Base-by-base conservation (phyloP, 2,329 filamentous ascomycete genomes). In the Sporothrix brasiliensis region DNA sequence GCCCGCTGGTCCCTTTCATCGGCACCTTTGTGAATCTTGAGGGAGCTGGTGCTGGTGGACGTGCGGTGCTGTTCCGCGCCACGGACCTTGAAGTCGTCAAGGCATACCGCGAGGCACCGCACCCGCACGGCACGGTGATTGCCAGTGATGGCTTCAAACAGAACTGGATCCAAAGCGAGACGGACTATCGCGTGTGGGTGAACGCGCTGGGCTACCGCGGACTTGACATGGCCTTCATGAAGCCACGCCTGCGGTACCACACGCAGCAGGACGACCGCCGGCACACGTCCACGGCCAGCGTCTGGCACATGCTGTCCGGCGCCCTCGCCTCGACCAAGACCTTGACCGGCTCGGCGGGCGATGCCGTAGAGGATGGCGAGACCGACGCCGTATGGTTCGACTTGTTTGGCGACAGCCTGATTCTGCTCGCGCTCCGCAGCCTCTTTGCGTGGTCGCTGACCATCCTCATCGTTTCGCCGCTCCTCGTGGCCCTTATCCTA, bases 241-340 rank as follows among this genome's bases (percentile, higher is more conserved):
- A 89, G 74, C 94, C 94, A 1, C 87, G 95, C 68, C 87, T 93
- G 24, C 85, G 92, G 70, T 99, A 99, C 76, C 95, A 99, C 78
- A 98, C 94, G 0, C 87, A 92, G 72, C 89, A 97, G 77, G 95
- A 99, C 78, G 92, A 97, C 77, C 85, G 89, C 2, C 88, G 87
- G 52, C 93, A 97, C 79, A 91, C 93, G 0, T 91, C 88, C n/a
- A 79, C 80, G 71, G 81, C 82, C 61, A 89, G 87, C 73, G 80
- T 98, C 24, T 98, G 94, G 94, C 94, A 98, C 79, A 98, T 99
- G 95, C 84, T 99, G 50, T 96, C 92, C 50, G 90, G 90, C 16
- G 89, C 93, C 6, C 81, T 97, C 30, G 87, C 89, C 7, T 95
- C 94, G 0, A 88, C 92, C 27, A 85, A 90, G 75, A 84, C 84